Evolutionary conservation across 805 yeast species (phyloP).

Genomic region (Isabelozyma gotoi): DNA sequence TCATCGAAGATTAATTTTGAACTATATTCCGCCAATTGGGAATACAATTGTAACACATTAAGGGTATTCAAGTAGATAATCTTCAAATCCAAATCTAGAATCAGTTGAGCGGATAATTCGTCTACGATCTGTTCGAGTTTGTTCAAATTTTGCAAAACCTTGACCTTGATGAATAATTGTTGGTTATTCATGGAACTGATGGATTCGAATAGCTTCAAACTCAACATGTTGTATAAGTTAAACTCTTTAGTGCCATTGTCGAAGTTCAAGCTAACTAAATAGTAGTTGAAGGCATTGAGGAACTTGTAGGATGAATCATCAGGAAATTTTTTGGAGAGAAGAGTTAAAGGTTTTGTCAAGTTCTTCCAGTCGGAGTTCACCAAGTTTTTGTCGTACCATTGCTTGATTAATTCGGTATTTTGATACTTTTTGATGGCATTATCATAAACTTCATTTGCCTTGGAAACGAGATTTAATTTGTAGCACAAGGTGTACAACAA

Average conservation of each 20-base stretch:
- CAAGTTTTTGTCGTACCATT: constrained; percentile 60
- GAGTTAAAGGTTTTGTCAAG: constrained; percentile 46
- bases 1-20: constrained; percentile 42
- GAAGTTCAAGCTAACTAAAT: constrained; percentile 34
- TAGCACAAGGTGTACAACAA: constrained; percentile 47
- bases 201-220: constrained; percentile 42
- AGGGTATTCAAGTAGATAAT: constrained; percentile 52
- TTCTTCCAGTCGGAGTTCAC: constrained; percentile 47
- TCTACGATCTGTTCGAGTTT: constrained; percentile 30
- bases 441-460: constrained; percentile 53
- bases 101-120: constrained; percentile 28
- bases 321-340: constrained; percentile 40
- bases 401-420: constrained; percentile 41
- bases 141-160: constrained; percentile 41
- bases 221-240: constrained; percentile 58
- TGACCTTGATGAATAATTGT: constrained; percentile 61
- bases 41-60: constrained; percentile 41
- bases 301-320: constrained; percentile 36
- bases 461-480: constrained; percentile 30
- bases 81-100: constrained; percentile 63
- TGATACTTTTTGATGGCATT: constrained; percentile 59
- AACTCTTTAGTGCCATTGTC: constrained; percentile 41
- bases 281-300: constrained; percentile 59
- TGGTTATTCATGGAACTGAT: constrained; percentile 56
- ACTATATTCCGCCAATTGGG: constrained; percentile 40